Base-by-base conservation (phyloP, 306 rosid species). In the Glycine tomentella region DNA sequence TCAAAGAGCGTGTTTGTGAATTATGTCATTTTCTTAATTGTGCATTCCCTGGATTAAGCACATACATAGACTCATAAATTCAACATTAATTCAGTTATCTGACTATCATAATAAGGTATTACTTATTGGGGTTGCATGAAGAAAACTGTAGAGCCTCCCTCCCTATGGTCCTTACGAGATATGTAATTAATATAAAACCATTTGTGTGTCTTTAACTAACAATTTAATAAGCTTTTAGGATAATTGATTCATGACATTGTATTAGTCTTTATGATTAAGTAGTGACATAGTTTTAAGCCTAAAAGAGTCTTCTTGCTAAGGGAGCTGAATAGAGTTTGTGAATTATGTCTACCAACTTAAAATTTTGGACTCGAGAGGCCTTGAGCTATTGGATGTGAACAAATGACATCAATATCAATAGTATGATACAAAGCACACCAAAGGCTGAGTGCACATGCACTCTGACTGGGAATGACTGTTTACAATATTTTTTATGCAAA, bases 401-500 rank as follows among this genome's bases (percentile, higher is more conserved):
- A 25, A 25, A 25, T 25, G 64, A 87, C 87, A 33, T 89, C 90
- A 16, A n/a, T 53, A 33, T 25, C 62, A 50, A 91, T 90, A 91
- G 90, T 84, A 44, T 85, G 94, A 45, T 89, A 70, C 77, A 87
- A 86, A 81, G 87, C 92, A 75, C 66, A 91, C 51, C 90, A 90
- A 81, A 83, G 90, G 83, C 87, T 83, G 56, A 91, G 91, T 66
- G 91, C 90, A 50, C 88, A n/a, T n/a, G n/a, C n/a, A 86, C 85
- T 90, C 89, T 66, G 87, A 82, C 76, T 82, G 84, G 78, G 93
- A 91, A 82, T 88, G 90, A 55, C 79, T 91, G n/a, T n/a, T n/a
- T n/a, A n/a, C n/a, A n/a, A n/a, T n/a, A n/a, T n/a, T n/a, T n/a
- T n/a, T n/a, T n/a, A n/a, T n/a, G n/a, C n/a, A n/a, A n/a, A n/a